Percentiles rank a stretch among this genome's conserved stretches.
Evolutionary conservation across 768 basidiomycete species (phyloP).

Genomic region (Tephrocybe sp.): DNA sequence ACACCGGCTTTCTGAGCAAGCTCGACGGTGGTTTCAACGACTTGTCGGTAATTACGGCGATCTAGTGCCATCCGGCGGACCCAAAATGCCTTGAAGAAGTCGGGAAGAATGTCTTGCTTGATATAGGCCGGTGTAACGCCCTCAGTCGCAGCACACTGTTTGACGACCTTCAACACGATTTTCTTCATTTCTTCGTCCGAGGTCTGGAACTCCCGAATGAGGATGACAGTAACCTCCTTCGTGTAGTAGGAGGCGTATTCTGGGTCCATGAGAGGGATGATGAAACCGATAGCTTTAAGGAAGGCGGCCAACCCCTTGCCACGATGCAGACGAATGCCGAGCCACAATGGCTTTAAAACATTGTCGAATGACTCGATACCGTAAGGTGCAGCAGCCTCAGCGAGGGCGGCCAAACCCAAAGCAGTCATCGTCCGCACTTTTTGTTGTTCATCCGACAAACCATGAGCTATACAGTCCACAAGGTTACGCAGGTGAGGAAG

Average conservation of each 20-base stretch:
- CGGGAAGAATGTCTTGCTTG: constrained; percentile 95
- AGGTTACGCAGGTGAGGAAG: constrained; percentile 95
- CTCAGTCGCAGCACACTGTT: constrained; percentile 98
- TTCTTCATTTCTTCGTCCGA: constrained; percentile 99
- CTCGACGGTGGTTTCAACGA: constrained; percentile 98
- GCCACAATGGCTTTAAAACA: constrained; percentile 92
- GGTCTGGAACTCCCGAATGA: constrained; percentile 98
- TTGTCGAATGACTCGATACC: constrained; percentile 99
- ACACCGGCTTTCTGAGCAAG: constrained; percentile 97
- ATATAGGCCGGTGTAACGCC: constrained; percentile 96
- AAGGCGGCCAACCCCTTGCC: constrained; percentile 95
- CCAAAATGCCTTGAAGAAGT: constrained; percentile 99
- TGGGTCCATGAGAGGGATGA: constrained; percentile 99
- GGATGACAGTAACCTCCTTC: constrained; percentile 94
- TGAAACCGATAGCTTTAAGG: constrained; percentile 97
- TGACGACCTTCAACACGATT: constrained; percentile 98
- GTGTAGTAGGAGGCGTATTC: constrained; percentile 99
- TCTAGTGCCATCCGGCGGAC: constrained; percentile 97
- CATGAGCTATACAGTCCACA: constrained; percentile 94
- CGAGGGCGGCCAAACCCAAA: constrained; percentile 86
- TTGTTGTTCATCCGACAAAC: constrained; percentile 91
- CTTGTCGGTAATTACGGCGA: constrained; percentile 92
- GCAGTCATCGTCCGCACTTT: constrained; percentile 98
- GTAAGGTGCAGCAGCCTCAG: constrained; percentile 96
- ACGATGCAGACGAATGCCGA: constrained; percentile 92